Base-by-base conservation (phyloP, 192 early-diverging fungal species). In the Rhizophagus clarus region DNA sequence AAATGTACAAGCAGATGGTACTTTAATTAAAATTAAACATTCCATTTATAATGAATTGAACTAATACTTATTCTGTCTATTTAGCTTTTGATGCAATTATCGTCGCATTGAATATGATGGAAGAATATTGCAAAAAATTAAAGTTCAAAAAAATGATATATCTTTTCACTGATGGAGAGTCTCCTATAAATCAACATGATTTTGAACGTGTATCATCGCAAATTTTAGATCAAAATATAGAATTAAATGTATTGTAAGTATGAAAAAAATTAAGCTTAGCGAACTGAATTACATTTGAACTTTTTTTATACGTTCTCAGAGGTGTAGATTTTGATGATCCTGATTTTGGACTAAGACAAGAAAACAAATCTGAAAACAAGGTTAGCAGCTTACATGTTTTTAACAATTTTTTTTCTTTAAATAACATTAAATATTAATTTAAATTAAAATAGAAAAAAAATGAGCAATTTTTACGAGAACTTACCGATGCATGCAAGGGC, bases 81-180 rank as follows among this genome's bases (percentile, higher is more conserved):
- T 31, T 84, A 93, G 93, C 90, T 42, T 73, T 94, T 70, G 90
- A 92, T 80, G 92, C 85, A 14, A 77, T 94, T 76, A 90, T 92
- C 67, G 83, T 92, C 29, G 87, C 87, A 12, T 51, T 91, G 51
- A 72, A 88, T 11, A 88, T 88, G 77, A 88, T 93, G 42, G 76
- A 84, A 26, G 78, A 68, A 49, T 84, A 87, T 81, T 92, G 91
- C 79, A 84, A 84, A 62, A 82, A 88, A 2, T 80, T 90, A 51
- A 94, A 93, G 81, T 95, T 87, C 64, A 79, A 76, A n/a, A 94
- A 94, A 83, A 88, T 82, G 45, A 88, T 95, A 11, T 87, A 87
- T 70, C 72, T 95, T 10, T 85, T 94, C 47, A 93, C 94, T 1
- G 90, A 93, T 80, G 90, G 84, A 8, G 83, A 81, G 32, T 81